Conservation (phyloP, 2,329 filamentous ascomycete genomes). For the Tympanopsis confertula region DNA sequence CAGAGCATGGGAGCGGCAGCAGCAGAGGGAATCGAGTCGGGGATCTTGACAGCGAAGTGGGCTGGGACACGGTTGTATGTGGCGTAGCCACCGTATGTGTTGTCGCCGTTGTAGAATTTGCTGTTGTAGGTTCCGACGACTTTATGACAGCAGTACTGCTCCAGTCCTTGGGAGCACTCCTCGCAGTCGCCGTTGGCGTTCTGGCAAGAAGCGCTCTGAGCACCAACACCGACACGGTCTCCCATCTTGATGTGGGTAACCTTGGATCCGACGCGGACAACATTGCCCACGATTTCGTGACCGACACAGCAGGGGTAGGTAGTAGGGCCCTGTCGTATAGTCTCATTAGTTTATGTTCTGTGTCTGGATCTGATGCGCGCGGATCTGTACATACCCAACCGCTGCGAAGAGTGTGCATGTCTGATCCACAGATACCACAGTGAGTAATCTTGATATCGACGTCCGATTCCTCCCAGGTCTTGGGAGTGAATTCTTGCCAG, state of each 20-base stretch:
- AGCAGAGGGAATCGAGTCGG: conserved; percentile 34
- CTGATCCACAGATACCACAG: conserved; percentile 55
- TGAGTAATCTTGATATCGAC: conserved; percentile 55
- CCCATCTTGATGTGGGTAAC: conserved; percentile 42
- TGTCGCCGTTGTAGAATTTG: conserved; percentile 45
- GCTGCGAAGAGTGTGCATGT: conserved; percentile 44
- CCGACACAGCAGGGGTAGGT: conserved; percentile 41
- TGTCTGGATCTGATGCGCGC: not conserved
- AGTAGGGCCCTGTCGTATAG: not conserved
- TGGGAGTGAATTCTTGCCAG: conserved; percentile 46
- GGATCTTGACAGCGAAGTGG: conserved; percentile 49
- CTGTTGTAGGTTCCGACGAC: conserved; percentile 40
- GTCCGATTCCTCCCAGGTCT: conserved; percentile 54
- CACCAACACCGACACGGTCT: conserved; percentile 52
- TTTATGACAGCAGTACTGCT: conserved; percentile 25
- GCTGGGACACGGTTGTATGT: conserved; percentile 36
- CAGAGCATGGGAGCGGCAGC: conserved; percentile 61
- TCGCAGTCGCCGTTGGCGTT: conserved; percentile 28
- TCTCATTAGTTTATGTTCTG: not conserved
- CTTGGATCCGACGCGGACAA: conserved; percentile 35
- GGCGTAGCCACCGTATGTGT: conserved; percentile 54
- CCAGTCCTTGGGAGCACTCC: conserved; percentile 25
- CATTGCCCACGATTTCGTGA: conserved; percentile 53
- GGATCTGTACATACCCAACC: conserved; percentile 34
- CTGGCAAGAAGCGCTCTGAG: conserved; percentile 44